These are phyloP conservation scores for Drechslerella dactyloides DNA, from an alignment of 2,329 filamentous ascomycete species.

Conservation along the genomic window DNA sequence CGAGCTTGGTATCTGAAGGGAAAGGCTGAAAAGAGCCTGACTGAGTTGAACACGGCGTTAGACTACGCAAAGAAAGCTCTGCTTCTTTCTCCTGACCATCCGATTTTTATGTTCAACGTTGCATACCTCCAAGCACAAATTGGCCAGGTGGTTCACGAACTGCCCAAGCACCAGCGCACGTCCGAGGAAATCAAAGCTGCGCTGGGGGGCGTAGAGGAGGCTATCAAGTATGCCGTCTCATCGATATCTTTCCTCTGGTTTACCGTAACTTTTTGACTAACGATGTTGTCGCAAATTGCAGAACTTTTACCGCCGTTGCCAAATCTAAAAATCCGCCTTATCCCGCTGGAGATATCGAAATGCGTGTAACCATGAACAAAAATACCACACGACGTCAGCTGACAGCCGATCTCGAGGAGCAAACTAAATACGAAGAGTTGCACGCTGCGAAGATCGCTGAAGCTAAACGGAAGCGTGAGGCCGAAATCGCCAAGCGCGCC, in stretches of 20 bases:
- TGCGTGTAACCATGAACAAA: slow-evolving; percentile 94
- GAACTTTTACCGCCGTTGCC: slow-evolving; percentile 66
- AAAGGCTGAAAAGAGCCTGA: slow-evolving; percentile 67
- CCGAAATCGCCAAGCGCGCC: slow-evolving; percentile 77
- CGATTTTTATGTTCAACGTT: slow-evolving; percentile 96
- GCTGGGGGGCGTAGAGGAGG: slow-evolving; percentile 78
- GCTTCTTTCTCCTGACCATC: slow-evolving; percentile 77
- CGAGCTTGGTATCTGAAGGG: slow-evolving; percentile 85
- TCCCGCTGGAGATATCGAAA: slow-evolving; percentile 86
- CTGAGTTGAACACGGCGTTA: slow-evolving; percentile 66
- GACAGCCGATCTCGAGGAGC: slow-evolving; percentile 79
- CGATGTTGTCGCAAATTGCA: slow-evolving; percentile 19
- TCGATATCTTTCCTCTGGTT: neutral
- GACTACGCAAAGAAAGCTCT: slow-evolving; percentile 74
- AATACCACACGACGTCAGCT: slow-evolving; percentile 94
- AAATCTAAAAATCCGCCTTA: slow-evolving; percentile 76
- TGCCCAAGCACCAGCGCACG: slow-evolving; percentile 77
- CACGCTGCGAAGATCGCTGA: slow-evolving; percentile 86
- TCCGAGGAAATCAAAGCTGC: slow-evolving; percentile 82
- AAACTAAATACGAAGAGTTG: slow-evolving; percentile 89
- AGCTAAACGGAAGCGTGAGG: slow-evolving; percentile 79
- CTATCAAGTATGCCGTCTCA: slow-evolving; percentile 67
- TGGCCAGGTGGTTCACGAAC: slow-evolving; percentile 76
- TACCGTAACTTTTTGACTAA: neutral
- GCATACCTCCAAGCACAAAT: slow-evolving; percentile 97